Evolutionary conservation across 306 rosid species (phyloP).

Genomic region (Cyclanthera cordifolia): DNA sequence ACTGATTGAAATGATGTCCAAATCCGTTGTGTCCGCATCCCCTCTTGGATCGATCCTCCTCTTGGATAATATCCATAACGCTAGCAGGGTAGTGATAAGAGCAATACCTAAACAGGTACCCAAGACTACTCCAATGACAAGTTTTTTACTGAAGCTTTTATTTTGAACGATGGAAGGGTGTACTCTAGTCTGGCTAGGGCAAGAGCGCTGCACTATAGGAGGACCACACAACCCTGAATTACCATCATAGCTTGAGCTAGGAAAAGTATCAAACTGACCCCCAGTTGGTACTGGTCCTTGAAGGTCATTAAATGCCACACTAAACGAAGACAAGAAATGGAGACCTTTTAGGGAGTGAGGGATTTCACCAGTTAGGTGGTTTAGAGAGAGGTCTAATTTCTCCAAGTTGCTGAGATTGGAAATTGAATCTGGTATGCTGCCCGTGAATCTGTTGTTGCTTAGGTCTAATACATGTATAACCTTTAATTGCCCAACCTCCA

Average conservation of each 20-base stretch:
- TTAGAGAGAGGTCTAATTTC: conserved; percentile 59
- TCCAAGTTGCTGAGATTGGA: conserved; percentile 61
- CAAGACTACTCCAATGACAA: conserved; percentile 32
- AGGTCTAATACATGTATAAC: conserved; percentile 54
- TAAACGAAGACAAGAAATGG: conserved; percentile 74
- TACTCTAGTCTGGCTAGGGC: conserved; percentile 25
- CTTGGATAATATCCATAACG: conserved; percentile 67
- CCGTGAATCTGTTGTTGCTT: conserved; percentile 53
- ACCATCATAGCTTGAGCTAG: conserved; percentile 54
- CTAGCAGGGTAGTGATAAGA: conserved; percentile 30
- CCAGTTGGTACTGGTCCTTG: conserved; percentile 68
- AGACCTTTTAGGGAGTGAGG: conserved; percentile 55
- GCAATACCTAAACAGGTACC: conserved; percentile 37
- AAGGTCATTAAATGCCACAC: conserved; percentile 67
- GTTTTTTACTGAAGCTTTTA: conserved; percentile 30
- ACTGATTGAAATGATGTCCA: conserved; percentile 45
- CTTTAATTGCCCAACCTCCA: conserved; percentile 49
- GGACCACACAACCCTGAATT: conserved; percentile 56
- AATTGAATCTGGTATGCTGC: conserved; percentile 54
- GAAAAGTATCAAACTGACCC: conserved; percentile 68
- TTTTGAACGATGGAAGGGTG: conserved; percentile 7
- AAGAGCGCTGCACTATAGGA: conserved; percentile 36
- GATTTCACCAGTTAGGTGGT: conserved; percentile 61
- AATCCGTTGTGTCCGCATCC: conserved; percentile 51
- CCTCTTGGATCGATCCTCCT: conserved; percentile 76